Conservation (phyloP, 148 eudicot genomes). For the Talinum fruticosum region DNA sequence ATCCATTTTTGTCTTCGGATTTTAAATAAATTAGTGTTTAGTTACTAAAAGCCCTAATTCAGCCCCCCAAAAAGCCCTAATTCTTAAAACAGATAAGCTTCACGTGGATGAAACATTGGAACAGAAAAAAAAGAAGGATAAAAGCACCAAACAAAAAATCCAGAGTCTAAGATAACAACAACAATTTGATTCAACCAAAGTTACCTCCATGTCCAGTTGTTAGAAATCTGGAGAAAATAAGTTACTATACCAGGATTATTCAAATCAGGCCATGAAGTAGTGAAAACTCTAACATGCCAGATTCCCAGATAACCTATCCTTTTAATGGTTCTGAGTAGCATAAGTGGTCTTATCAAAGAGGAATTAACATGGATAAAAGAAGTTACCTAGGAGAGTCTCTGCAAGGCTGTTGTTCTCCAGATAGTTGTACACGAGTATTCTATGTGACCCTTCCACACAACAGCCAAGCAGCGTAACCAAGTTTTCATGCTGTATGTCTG, state of each 20-base stretch:
- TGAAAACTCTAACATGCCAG: not conserved
- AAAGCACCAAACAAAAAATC: too few relatives aligned
- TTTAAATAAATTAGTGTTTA: too few relatives aligned
- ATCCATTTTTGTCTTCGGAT: too few relatives aligned
- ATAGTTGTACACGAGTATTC: slow-evolving; percentile 51
- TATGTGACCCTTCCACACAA: slow-evolving; percentile 43
- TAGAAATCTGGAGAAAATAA: not conserved
- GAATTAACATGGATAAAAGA: slow-evolving; percentile 9
- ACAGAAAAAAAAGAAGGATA: too few relatives aligned
- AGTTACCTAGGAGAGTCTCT: slow-evolving; percentile 43
- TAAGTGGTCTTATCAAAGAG: not conserved
- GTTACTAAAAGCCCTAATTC: too few relatives aligned
- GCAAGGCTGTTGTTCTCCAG: slow-evolving; percentile 53
- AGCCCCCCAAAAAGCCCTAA: too few relatives aligned
- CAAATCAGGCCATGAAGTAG: not conserved
- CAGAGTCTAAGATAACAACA: too few relatives aligned
- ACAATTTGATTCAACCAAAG: too few relatives aligned
- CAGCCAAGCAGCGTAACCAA: slow-evolving; percentile 51
- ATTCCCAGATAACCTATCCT: not conserved
- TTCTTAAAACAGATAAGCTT: too few relatives aligned
- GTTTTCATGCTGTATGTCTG: slow-evolving; percentile 42
- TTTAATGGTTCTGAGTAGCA: not conserved
- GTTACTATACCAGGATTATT: not conserved
- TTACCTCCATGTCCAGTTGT: not conserved
- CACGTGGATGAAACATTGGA: too few relatives aligned